A percentile compares a stretch with the other conserved stretches of the same genome.
phyloP scores from a whole-genome alignment of 345 rosid species.

The Mercurialis annua region DNA sequence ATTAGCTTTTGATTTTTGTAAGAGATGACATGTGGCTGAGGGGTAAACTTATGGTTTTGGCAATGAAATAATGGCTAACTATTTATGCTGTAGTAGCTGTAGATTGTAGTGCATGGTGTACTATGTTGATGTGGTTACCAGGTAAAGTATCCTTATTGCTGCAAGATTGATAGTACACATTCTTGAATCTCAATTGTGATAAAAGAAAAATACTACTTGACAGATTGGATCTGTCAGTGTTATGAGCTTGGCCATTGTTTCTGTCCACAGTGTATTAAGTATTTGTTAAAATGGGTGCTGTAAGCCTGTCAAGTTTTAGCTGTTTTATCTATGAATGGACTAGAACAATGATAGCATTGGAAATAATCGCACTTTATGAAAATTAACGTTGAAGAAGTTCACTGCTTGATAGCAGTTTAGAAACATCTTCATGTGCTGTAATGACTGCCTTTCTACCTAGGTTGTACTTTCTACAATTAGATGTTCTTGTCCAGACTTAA shows the following conservation, averaged over 20 bases:
- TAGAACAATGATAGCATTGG: not conserved
- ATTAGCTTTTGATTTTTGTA: not conserved
- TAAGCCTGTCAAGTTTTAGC: not conserved
- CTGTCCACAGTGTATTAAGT: not conserved
- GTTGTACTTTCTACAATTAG: not conserved
- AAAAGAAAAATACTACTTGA: not conserved
- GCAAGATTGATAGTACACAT: not conserved
- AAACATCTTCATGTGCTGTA: not conserved
- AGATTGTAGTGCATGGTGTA: not conserved
- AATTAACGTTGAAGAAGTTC: not conserved
- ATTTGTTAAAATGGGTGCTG: not conserved
- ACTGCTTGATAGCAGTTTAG: not conserved
- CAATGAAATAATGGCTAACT: not conserved
- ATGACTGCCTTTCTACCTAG: not conserved
- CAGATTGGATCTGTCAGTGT: not conserved
- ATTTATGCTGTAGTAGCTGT: not conserved
- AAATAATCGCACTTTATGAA: not conserved
- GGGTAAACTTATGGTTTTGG: not conserved
- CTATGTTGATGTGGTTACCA: not conserved
- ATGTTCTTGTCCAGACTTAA: not conserved
- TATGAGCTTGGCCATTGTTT: not conserved
- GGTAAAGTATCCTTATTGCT: not conserved
- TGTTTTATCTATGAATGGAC: not conserved
- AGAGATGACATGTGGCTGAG: not conserved
- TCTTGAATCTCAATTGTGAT: not conserved